A percentile compares a stretch with the other conserved stretches of the same genome.
phyloP scores from a whole-genome alignment of 1,139 yeast species.

The Debaryomyces sp. region DNA sequence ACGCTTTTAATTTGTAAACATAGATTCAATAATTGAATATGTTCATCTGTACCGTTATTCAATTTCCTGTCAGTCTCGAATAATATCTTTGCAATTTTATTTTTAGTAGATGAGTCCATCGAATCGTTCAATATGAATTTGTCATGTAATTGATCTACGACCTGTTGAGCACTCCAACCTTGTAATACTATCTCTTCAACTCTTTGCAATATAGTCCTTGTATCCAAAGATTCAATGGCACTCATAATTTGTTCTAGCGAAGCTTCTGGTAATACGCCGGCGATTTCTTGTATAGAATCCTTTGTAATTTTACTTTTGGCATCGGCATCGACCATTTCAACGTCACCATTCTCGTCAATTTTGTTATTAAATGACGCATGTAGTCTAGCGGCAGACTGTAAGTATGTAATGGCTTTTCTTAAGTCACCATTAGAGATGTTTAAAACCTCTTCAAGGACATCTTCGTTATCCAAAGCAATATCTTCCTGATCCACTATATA shows the following conservation, averaged over 20 bases:
- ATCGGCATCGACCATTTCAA: conserved; percentile 23
- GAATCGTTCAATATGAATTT: conserved; percentile 60
- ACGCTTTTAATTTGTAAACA: conserved; percentile 57
- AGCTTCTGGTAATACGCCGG: conserved; percentile 78
- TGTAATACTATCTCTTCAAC: conserved; percentile 62
- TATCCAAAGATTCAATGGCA: conserved; percentile 41
- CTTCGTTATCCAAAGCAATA: conserved; percentile 45
- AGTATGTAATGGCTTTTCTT: conserved; percentile 86
- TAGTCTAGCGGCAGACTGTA: conserved; percentile 84
- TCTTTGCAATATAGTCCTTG: conserved; percentile 38
- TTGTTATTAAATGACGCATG: conserved; percentile 30
- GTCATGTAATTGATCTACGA: conserved; percentile 82
- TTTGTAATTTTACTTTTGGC: conserved; percentile 37
- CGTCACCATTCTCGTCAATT: conserved; percentile 28
- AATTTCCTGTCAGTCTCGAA: conserved; percentile 78
- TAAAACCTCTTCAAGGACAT: conserved; percentile 63
- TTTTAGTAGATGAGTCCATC: conserved; percentile 60
- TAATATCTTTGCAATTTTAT: conserved; percentile 60
- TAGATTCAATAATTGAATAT: conserved; percentile 76
- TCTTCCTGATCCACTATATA: conserved; percentile 61
- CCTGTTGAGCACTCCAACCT: conserved; percentile 89
- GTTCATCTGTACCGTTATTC: conserved; percentile 90
- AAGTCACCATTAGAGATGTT: conserved; percentile 83
- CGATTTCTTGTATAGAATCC: conserved; percentile 64
- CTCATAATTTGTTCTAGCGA: conserved; percentile 48